A percentile compares a stretch with the other conserved stretches of the same genome.
phyloP scores from a whole-genome alignment of 1,139 yeast genomes.

The Yamadazyma conglobata region DNA sequence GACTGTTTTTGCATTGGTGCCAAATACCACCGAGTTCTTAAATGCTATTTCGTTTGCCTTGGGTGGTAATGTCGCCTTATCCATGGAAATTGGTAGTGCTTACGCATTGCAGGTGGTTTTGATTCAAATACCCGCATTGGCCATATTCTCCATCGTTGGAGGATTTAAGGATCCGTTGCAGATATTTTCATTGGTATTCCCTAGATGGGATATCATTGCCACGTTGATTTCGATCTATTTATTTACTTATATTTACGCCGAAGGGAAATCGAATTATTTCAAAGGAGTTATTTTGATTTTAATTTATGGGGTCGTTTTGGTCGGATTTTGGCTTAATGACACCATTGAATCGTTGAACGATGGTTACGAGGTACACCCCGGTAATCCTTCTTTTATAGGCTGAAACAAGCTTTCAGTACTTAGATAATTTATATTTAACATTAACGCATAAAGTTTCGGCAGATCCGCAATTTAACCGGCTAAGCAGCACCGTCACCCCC shows the following conservation, averaged over 20 bases:
- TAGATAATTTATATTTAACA: too few relatives aligned
- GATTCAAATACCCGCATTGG: constrained; percentile 89
- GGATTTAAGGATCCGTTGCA: constrained; percentile 35
- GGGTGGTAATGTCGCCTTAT: constrained; percentile 91
- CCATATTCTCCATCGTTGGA: constrained; percentile 63
- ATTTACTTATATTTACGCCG: constrained; percentile 92
- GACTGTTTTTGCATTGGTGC: constrained; percentile 92
- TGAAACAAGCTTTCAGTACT: too few relatives aligned
- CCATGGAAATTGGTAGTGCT: constrained; percentile 98
- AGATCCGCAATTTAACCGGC: too few relatives aligned
- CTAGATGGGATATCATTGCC: constrained; percentile 93
- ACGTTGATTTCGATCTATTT: constrained; percentile 81
- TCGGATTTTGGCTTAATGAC: constrained; percentile 76
- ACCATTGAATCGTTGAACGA: constrained; percentile 35
- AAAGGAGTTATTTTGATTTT: constrained; percentile 88
- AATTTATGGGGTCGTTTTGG: constrained; percentile 69
- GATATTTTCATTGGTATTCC: constrained; percentile 83
- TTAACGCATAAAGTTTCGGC: too few relatives aligned
- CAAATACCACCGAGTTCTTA: constrained; percentile 93
- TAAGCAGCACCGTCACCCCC: too few relatives aligned
- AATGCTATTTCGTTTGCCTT: constrained; percentile 97
- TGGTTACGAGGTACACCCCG: constrained; percentile 17
- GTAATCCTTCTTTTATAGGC: too few relatives aligned
- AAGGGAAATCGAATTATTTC: constrained; percentile 93
- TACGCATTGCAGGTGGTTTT: constrained; percentile 96